Percentiles rank a stretch among this genome's conserved stretches.
phyloP scores from a whole-genome alignment of 495 filamentous ascomycete species.

The Tuber indicum region DNA sequence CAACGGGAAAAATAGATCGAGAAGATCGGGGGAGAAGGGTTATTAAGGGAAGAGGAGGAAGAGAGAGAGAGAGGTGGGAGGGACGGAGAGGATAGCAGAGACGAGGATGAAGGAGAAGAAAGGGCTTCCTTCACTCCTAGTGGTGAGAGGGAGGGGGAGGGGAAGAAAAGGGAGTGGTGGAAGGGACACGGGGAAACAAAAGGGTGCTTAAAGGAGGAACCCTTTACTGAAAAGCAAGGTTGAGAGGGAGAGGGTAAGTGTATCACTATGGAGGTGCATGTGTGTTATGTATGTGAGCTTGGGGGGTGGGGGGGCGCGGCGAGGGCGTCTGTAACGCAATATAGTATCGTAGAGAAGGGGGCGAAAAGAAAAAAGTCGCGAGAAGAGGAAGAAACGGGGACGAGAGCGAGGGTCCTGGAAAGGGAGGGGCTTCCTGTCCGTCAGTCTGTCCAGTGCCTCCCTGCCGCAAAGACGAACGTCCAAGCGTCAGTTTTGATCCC shows the following conservation, averaged over 20 bases:
- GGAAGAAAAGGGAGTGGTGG: conserved; percentile 12
- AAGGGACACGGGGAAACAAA: conserved; percentile 20
- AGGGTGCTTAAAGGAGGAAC: conserved; percentile 32
- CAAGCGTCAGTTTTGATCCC: not conserved
- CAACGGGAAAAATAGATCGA: conserved; percentile 9
- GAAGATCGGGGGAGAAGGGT: conserved; percentile 28
- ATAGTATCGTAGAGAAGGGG: conserved; percentile 6
- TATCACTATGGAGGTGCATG: conserved; percentile 22
- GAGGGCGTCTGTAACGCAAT: conserved; percentile 22
- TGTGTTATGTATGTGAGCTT: conserved; percentile 33
- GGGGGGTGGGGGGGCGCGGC: not conserved
- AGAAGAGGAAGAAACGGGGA: conserved; percentile 4
- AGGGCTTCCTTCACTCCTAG: conserved; percentile 31
- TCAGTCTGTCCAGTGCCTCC: not conserved
- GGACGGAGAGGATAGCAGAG: conserved; percentile 2
- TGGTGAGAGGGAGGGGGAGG: conserved; percentile 15
- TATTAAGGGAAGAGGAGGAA: conserved; percentile 8
- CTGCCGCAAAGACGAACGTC: conserved; percentile 6
- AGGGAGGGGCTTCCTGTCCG: conserved; percentile 4
- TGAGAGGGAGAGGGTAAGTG: conserved; percentile 34
- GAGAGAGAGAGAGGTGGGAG: not conserved
- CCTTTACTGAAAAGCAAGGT: conserved; percentile 16
- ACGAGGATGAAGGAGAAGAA: conserved; percentile 11
- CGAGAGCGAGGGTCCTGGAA: not conserved
- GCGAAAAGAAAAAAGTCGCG: not conserved